These are phyloP conservation scores for Ustilago nuda DNA, from an alignment of 1,284 basidiomycete genomes.

Conservation along the genomic window DNA sequence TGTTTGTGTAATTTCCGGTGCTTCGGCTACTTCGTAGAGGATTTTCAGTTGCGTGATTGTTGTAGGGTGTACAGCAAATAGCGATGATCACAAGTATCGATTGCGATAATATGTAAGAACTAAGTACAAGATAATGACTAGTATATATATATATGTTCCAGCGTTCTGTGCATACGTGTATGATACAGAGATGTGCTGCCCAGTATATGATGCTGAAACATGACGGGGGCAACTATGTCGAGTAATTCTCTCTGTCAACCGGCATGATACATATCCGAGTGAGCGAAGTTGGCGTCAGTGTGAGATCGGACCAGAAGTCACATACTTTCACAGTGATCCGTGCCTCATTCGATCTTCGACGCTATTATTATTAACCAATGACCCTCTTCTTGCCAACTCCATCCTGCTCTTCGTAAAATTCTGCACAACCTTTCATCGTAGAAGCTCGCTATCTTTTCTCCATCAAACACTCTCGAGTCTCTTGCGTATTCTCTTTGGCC, in stretches of 20 bases:
- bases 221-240: no score
- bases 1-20: not conserved
- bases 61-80: not conserved
- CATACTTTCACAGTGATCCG: not conserved
- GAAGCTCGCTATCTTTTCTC: not conserved
- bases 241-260: no score
- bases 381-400: not conserved
- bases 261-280: no score
- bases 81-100: no score
- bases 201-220: no score
- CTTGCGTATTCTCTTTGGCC: not conserved
- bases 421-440: not conserved
- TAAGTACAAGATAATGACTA: no score
- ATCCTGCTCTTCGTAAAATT: not conserved
- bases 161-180: no score
- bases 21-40: conserved; percentile 5
- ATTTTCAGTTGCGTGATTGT: not conserved
- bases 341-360: not conserved
- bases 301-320: no score
- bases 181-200: no score
- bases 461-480: not conserved
- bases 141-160: not conserved
- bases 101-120: no score
- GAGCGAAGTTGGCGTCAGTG: no score
- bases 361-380: not conserved